A percentile compares a stretch with the other conserved stretches of the same genome.
phyloP scores from a whole-genome alignment of 495 filamentous ascomycete genomes.

The Bacidia rubella region DNA sequence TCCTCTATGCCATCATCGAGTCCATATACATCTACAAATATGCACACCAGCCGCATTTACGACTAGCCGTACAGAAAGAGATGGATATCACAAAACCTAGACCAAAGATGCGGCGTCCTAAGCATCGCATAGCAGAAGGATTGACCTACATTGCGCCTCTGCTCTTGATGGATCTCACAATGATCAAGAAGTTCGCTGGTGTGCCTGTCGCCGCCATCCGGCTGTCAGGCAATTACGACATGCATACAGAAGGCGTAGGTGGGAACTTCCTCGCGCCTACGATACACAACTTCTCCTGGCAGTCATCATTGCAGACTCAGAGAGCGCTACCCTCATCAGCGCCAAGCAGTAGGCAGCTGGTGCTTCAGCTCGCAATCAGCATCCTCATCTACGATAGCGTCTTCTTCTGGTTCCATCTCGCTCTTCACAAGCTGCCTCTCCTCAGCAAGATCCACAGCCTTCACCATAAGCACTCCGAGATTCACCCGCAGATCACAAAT shows the following conservation, averaged over 20 bases:
- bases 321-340: slow-evolving; percentile 19
- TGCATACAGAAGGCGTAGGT: slow-evolving; percentile 3
- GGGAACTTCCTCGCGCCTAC: slow-evolving; percentile 21
- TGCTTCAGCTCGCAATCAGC: slow-evolving; percentile 17
- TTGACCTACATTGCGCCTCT: slow-evolving; percentile 19
- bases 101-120: slow-evolving; percentile 21
- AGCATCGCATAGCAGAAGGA: slow-evolving; percentile 14
- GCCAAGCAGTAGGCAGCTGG: slow-evolving; percentile 20
- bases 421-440: slow-evolving; percentile 18
- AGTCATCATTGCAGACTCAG: slow-evolving; percentile 20
- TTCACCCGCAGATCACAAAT: slow-evolving; percentile 25
- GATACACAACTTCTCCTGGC: slow-evolving; percentile 20
- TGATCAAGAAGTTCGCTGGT: slow-evolving; percentile 26
- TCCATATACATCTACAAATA: slow-evolving; percentile 15
- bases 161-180: slow-evolving; percentile 19
- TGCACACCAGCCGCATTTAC: slow-evolving; percentile 17
- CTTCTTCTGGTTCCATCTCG: slow-evolving; percentile 26
- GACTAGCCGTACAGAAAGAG: slow-evolving; percentile 11
- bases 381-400: slow-evolving; percentile 24
- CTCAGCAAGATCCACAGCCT: slow-evolving; percentile 15
- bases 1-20: slow-evolving; percentile 23
- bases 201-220: slow-evolving; percentile 18
- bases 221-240: slow-evolving; percentile 20
- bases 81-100: slow-evolving; percentile 3
- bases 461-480: slow-evolving; percentile 23